Evolutionary conservation across 345 rosid species (phyloP).

Genomic region (Arabidopsis arenosa): DNA sequence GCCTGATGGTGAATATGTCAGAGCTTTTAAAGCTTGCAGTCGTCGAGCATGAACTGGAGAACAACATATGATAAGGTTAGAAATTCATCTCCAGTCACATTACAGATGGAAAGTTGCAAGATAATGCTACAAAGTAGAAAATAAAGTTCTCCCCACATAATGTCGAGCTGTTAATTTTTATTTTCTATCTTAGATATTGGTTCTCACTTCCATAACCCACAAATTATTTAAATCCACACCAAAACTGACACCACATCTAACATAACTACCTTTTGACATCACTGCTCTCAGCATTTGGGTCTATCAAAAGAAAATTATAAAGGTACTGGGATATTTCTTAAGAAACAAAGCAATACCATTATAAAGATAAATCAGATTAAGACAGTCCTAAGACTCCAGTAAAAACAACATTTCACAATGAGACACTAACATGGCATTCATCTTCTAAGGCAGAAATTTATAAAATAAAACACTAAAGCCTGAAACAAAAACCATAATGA

Average conservation of each 20-base stretch:
- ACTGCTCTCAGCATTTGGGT: constrained; percentile 16
- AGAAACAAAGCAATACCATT: constrained; percentile 27
- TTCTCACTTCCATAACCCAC: constrained; percentile 23
- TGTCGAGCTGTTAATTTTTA: constrained; percentile 13
- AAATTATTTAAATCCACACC: constrained; percentile 10
- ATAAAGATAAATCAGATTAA: constrained; percentile 22
- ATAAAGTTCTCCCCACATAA: constrained; percentile 18
- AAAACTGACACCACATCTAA: constrained; percentile 23
- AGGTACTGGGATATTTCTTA: constrained; percentile 19
- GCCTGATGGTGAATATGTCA: constrained; percentile 87
- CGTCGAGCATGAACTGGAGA: constrained; percentile 92
- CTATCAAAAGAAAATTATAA: constrained; percentile 9
- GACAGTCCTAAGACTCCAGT: background rate
- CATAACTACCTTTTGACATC: constrained; percentile 15
- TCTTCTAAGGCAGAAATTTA: constrained; percentile 6
- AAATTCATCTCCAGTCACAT: constrained; percentile 34
- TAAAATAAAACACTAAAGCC: constrained; percentile 22
- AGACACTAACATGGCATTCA: constrained; percentile 8
- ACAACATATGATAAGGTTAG: constrained; percentile 43
- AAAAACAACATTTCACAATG: constrained; percentile 20
- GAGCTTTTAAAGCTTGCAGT: constrained; percentile 97
- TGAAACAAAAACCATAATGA: constrained; percentile 18
- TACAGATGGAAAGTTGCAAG: constrained; percentile 24
- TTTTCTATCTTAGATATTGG: constrained; percentile 22
- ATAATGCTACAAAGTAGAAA: constrained; percentile 8